Percentiles rank a stretch among this genome's conserved stretches.
These are phyloP conservation scores for Haplographium delicatum DNA, from an alignment of 495 filamentous ascomycete species.

Conservation along the genomic window DNA sequence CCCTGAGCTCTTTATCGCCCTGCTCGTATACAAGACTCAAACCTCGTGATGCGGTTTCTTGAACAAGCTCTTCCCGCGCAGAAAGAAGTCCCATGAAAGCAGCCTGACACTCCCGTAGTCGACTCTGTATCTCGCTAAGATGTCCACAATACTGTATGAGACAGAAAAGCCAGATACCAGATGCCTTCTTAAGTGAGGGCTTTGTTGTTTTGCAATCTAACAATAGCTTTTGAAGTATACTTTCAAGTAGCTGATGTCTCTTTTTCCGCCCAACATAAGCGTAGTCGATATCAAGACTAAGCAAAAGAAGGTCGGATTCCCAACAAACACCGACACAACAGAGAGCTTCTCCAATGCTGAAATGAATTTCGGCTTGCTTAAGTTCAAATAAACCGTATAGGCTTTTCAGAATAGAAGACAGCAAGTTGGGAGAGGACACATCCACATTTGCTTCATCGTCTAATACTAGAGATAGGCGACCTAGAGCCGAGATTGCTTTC, in stretches of 20 bases:
- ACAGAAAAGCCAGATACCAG: conserved; percentile 88
- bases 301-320: conserved; percentile 52
- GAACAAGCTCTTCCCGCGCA: conserved; percentile 86
- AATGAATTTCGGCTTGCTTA: conserved; percentile 78
- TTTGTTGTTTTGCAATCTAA: conserved; percentile 73
- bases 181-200: conserved; percentile 80
- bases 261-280: conserved; percentile 26
- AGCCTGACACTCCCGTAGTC: conserved; percentile 71
- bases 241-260: conserved; percentile 43
- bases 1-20: conserved; percentile 72
- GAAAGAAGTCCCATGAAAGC: conserved; percentile 84
- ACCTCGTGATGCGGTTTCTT: conserved; percentile 89
- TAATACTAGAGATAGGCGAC: conserved; percentile 55
- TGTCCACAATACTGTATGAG: conserved; percentile 89
- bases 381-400: conserved; percentile 76
- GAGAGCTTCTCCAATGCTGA: conserved; percentile 82
- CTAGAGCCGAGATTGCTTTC: conserved; percentile 70
- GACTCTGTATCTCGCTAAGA: conserved; percentile 59
- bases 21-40: conserved; percentile 88
- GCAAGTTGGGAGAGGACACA: conserved; percentile 23
- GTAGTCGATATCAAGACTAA: conserved; percentile 42
- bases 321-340: conserved; percentile 72
- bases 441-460: conserved; percentile 28
- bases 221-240: conserved; percentile 62
- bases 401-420: conserved; percentile 44